phyloP scores from a whole-genome alignment of 2,329 filamentous ascomycete genomes.

The Aspergillus sp. region DNA sequence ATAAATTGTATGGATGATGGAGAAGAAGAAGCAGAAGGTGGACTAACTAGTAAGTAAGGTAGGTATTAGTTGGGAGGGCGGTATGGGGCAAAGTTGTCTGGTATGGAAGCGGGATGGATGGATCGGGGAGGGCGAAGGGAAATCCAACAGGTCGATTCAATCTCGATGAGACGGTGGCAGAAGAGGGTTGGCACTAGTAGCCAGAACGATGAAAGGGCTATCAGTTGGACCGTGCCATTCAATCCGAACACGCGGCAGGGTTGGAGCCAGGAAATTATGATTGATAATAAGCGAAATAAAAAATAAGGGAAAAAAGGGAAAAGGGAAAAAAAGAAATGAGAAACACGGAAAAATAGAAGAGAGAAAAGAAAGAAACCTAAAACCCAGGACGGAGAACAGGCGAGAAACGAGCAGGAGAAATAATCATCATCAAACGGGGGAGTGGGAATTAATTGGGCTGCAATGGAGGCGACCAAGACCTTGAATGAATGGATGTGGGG shows the following conservation, averaged over 20 bases:
- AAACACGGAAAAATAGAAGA: conserved; percentile 2
- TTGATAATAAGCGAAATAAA: neutral
- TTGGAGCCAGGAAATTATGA: neutral
- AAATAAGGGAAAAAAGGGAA: neutral
- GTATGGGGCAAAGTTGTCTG: too few species aligned
- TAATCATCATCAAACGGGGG: conserved; percentile 8
- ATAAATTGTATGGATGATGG: conserved; percentile 9
- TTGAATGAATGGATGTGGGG: conserved; percentile 12
- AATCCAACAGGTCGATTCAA: conserved; percentile 11
- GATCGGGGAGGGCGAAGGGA: neutral
- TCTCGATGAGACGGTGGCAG: conserved; percentile 16
- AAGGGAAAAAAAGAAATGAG: neutral
- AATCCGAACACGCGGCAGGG: conserved; percentile 4
- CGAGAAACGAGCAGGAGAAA: neutral
- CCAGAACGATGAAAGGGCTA: neutral
- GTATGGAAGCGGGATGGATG: conserved; percentile 2
- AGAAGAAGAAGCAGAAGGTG: neutral
- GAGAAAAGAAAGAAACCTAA: conserved; percentile 1
- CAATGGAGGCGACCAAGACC: conserved; percentile 16
- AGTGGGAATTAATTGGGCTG: conserved; percentile 22
- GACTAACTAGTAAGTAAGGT: neutral
- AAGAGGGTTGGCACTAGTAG: conserved; percentile 7
- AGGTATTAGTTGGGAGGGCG: neutral
- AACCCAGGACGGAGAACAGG: neutral
- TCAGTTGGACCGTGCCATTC: conserved; percentile 1